Conservation (phyloP, 225 moss, liverwort and hornwort species). For the Pseudisothecium myosuroides region DNA sequence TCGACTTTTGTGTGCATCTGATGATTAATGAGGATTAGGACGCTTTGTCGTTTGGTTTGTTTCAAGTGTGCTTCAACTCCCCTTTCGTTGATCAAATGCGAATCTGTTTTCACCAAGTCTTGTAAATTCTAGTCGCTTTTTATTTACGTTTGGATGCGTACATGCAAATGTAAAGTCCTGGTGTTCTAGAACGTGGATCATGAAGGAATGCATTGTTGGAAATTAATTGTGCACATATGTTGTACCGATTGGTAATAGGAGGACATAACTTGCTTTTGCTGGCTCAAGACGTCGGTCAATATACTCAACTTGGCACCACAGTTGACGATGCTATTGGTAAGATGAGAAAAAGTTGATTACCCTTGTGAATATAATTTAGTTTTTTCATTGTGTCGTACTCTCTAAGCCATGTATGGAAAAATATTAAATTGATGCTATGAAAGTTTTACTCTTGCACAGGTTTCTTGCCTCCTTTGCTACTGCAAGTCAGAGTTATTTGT, state of each 20-base stretch:
- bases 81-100: background rate
- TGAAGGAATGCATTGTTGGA: background rate
- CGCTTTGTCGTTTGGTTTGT: background rate
- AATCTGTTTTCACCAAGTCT: background rate
- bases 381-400: background rate
- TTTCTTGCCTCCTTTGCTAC: background rate
- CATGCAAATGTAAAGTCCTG: background rate
- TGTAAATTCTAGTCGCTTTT: background rate
- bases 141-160: background rate
- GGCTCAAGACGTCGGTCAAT: slow-evolving; percentile 88
- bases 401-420: background rate
- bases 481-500: background rate
- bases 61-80: background rate
- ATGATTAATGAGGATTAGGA: background rate
- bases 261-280: slow-evolving; percentile 90
- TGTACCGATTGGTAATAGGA: slow-evolving; percentile 21
- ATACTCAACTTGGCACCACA: slow-evolving; percentile 89
- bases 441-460: background rate
- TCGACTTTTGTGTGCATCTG: background rate
- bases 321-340: slow-evolving; percentile 98
- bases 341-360: slow-evolving; percentile 23
- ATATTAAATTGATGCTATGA: background rate
- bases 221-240: background rate
- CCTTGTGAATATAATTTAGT: background rate
- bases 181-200: background rate